A percentile compares a stretch with the other conserved stretches of the same genome.
phyloP scores from a whole-genome alignment of 257 asterid genomes.

The Rauvolfia tetraphylla region DNA sequence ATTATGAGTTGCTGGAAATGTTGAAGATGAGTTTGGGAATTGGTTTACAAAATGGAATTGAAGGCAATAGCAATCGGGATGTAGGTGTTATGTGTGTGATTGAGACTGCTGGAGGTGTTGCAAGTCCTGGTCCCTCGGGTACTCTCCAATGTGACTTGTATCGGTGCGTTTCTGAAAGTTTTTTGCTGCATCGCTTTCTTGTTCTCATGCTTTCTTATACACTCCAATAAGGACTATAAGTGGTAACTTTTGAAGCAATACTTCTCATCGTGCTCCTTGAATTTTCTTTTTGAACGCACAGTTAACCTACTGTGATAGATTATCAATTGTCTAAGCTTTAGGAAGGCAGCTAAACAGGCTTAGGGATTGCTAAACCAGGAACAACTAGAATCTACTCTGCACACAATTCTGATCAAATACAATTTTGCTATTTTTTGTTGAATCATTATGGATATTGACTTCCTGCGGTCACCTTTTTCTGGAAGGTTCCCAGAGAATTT shows the following conservation, averaged over 20 bases:
- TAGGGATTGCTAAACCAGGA: neutral
- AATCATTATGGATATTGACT: neutral
- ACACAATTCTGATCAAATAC: neutral
- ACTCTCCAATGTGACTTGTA: conserved; percentile 89
- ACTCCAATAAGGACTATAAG: neutral
- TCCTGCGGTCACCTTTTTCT: neutral
- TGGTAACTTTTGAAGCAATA: neutral
- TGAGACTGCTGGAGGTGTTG: conserved; percentile 99
- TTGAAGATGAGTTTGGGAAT: conserved; percentile 54
- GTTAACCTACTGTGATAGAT: neutral
- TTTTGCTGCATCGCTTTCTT: neutral
- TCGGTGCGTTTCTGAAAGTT: conserved; percentile 39
- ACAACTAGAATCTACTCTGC: neutral
- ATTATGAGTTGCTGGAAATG: conserved; percentile 57
- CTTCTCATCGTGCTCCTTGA: neutral
- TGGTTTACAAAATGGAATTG: conserved; percentile 21
- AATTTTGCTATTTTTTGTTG: neutral
- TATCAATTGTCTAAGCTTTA: neutral
- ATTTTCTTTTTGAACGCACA: neutral
- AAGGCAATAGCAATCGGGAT: conserved; percentile 23
- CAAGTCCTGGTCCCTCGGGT: conserved; percentile 97
- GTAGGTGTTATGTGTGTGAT: conserved; percentile 57
- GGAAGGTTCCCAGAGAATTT: neutral
- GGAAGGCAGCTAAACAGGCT: neutral
- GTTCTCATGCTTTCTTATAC: neutral